Base-by-base conservation (phyloP, 768 basidiomycete genomes). In the Tylopilus plumbeoviolaceoides region DNA sequence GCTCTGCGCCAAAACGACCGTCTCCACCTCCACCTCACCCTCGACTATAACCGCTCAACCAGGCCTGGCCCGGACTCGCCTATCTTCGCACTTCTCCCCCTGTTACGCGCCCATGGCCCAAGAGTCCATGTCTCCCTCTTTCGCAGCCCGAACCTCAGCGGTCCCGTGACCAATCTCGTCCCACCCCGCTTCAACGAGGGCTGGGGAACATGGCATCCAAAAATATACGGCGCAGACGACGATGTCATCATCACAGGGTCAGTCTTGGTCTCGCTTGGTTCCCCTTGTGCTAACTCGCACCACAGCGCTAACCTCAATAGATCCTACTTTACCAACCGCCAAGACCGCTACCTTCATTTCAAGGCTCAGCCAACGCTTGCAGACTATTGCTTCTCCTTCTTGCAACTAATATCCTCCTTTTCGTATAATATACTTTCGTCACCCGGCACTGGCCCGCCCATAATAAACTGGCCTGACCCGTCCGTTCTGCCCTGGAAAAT, bases 151-250 rank as follows among this genome's bases (percentile, higher is more conserved):
- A 89, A 83, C 47, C 77, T 98, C 27, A 78, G 83, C 17, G 88
- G 90, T 1, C 53, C 90, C 25, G 75, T 90, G 67, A 81, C 89
- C 28, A 79, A 76, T 50, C 55, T 95, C 27, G 85, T 98, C 7
- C 97, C 97, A 7, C 86, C 89, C 21, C 78, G 97, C 49, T 97
- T 92, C 71, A 95, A 99, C 61, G 97, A 99, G 72, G 97, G 95
- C 2, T 98, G 94, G 90, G 95, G 95, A 0, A 92, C 95, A 2
- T 98, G 95, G 95, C 97, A 98, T 67, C 87, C 91, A 4, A 99
- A 99, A 70, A 80, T 94, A 51, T 99, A 99, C 63, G 93, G 92
- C 18, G 86, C 81, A 0, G 97, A 99, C 66, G 86, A 98, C 64
- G 84, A 95, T 48, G 79, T 99, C 40, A 83, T 99, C 68, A 83